phyloP scores from a whole-genome alignment of 2,329 filamentous ascomycete species.

The Huntiella abstrusa region DNA sequence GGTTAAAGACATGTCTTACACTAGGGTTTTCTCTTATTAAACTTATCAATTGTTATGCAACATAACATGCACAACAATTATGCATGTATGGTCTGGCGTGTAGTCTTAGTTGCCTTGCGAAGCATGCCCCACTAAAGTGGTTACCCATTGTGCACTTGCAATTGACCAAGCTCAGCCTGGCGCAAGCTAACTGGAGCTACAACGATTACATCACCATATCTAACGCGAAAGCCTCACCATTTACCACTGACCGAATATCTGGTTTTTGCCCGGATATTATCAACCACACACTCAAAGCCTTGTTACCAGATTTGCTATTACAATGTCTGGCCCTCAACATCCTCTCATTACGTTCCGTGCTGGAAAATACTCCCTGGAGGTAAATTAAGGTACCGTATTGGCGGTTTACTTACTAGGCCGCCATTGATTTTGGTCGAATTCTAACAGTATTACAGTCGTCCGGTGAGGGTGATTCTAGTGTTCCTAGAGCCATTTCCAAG shows the following conservation, averaged over 20 bases:
- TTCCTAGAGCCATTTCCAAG: conserved; percentile 47
- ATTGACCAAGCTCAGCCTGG: no score
- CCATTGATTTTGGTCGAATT: no score
- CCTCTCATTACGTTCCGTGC: conserved; percentile 95
- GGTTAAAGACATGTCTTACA: no score
- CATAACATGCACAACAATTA: no score
- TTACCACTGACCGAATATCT: neutral
- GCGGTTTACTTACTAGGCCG: no score
- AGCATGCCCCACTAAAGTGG: no score
- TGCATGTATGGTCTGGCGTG: neutral
- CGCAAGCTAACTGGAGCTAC: neutral
- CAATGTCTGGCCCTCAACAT: conserved; percentile 43
- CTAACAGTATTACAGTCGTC: no score
- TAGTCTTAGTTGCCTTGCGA: neutral
- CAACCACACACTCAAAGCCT: neutral
- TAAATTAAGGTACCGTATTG: no score
- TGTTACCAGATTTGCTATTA: neutral
- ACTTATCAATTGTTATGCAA: no score
- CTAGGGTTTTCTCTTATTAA: no score
- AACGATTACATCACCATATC: neutral
- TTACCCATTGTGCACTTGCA: neutral
- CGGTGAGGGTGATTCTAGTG: no score
- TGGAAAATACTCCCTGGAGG: conserved; percentile 23
- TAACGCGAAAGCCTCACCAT: neutral
- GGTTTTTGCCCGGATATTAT: neutral